A percentile compares a stretch with the other conserved stretches of the same genome.
Conservation (phyloP, 2,329 filamentous ascomycete genomes). For the Nigrospora sphaerica region DNA sequence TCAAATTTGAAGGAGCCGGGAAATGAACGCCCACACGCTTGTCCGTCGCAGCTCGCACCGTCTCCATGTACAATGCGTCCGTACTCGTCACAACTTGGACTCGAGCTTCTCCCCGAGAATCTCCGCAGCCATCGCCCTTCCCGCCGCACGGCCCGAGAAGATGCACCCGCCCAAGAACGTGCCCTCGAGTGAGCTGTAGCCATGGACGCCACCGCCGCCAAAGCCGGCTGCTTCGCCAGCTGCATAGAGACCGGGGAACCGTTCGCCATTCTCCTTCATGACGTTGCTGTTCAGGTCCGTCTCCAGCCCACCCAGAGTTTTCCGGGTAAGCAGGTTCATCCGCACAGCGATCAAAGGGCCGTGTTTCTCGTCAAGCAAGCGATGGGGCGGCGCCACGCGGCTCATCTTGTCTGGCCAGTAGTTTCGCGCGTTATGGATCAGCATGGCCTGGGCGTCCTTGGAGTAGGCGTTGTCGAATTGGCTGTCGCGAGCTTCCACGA, state of each 20-base stretch:
- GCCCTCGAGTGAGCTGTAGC: constrained; percentile 55
- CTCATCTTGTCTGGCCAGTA: constrained; percentile 48
- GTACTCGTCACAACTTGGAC: too few species aligned
- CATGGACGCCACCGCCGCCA: constrained; percentile 55
- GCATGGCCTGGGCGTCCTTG: constrained; percentile 57
- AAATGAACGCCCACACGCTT: too few species aligned
- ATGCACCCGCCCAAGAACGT: constrained; percentile 58
- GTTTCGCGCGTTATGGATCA: constrained; percentile 47
- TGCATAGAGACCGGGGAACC: constrained; percentile 50
- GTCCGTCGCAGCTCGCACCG: too few species aligned
- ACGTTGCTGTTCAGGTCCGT: constrained; percentile 51
- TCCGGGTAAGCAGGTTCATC: constrained; percentile 54
- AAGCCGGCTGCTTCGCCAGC: constrained; percentile 56
- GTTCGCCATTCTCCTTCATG: constrained; percentile 38
- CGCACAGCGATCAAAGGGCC: constrained; percentile 54
- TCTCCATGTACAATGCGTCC: too few species aligned
- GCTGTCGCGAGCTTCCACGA: constrained; percentile 44
- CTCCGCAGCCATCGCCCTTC: constrained; percentile 46
- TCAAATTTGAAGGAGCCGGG: too few species aligned
- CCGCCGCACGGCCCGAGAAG: constrained; percentile 52
- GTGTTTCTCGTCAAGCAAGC: constrained; percentile 43
- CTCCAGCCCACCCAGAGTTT: constrained; percentile 54
- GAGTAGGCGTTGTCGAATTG: constrained; percentile 50
- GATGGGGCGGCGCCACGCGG: constrained; percentile 47
- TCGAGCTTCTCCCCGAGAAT: constrained; percentile 12